phyloP scores from a whole-genome alignment of 2,329 filamentous ascomycete genomes.

The Epicoccum sorghinum region DNA sequence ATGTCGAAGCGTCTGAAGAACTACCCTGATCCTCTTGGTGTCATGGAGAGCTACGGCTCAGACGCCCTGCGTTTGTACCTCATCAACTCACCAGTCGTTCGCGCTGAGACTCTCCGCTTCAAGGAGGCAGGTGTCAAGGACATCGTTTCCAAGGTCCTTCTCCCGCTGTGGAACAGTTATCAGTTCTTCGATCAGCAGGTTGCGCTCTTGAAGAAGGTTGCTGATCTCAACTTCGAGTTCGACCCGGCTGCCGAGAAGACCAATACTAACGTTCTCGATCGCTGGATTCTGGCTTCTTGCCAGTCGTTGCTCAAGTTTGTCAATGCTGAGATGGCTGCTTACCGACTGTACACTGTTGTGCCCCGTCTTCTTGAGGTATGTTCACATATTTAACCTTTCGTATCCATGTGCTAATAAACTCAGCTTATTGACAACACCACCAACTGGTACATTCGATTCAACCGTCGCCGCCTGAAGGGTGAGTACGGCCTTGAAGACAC shows the following conservation, averaged over 20 bases:
- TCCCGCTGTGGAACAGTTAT: conserved; percentile 95
- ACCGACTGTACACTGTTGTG: conserved; percentile 81
- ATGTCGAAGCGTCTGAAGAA: conserved; percentile 98
- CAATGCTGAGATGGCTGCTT: conserved; percentile 86
- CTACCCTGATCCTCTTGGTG: conserved; percentile 83
- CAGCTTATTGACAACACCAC: conserved; percentile 88
- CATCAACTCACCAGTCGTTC: conserved; percentile 94
- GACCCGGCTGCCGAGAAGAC: conserved; percentile 75
- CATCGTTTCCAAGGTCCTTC: conserved; percentile 86
- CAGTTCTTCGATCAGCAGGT: conserved; percentile 95
- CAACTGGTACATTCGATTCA: conserved; percentile 99
- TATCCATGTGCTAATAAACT: conserved; percentile 9
- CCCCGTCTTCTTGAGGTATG: conserved; percentile 71
- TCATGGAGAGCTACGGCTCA: conserved; percentile 88
- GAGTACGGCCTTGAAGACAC: conserved; percentile 87
- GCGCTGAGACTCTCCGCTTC: conserved; percentile 88
- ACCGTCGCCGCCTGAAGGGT: conserved; percentile 87
- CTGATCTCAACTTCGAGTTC: conserved; percentile 77
- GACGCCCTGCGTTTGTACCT: conserved; percentile 94
- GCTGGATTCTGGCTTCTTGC: conserved; percentile 91
- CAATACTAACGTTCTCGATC: conserved; percentile 92
- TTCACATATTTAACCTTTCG: not conserved
- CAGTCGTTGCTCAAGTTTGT: conserved; percentile 92
- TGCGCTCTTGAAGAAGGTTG: conserved; percentile 82
- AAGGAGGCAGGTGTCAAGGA: conserved; percentile 93